Base-by-base conservation (phyloP, 1,284 basidiomycete genomes). In the Leucoagaricus sp. region DNA sequence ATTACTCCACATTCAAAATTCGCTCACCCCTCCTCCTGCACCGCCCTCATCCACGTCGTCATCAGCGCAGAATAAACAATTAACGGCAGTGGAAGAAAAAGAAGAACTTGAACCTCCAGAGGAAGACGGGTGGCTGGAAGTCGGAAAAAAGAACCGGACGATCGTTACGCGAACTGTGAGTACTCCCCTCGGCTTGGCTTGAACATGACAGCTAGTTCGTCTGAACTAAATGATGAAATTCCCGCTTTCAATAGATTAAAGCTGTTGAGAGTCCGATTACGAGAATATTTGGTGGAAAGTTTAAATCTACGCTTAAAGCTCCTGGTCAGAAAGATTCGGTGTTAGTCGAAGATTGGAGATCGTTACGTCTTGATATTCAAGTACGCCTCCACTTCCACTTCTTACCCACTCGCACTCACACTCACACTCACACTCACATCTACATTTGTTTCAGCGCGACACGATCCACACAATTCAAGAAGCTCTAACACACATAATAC, bases 331-430 rank as follows among this genome's bases (percentile, higher is more conserved):
- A 88, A 67, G 95, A 97, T 68, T 94, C 91, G 3, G 88, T 93
- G 21, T 87, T 94, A 25, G 81, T 96, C 28, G 96, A 98, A 71
- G 96, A 96, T 51, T 98, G 94, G 86, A 86, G 94, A 61, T 88
- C 92, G 8, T 72, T 98, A 3, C 85, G 93, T 65, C 78, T 99
- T 13, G 95, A 98, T 69, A 96, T 98, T 45, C 88, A 91, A 76
- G 89, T 87, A 47, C 7, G 78, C 65, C 46, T 12, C 13, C 25
- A 25, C 26, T 42, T 1, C 3, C 13, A 33, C 42, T 21, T 56
- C 58, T 29, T 52, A 15, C 38, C 9, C n/a, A 26, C 45, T 47
- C 29, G 53, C 49, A 28, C 12, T 51, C 36, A 57, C 23, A 23
- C 25, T 23, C 9, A 36, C 21, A 23, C 28, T 44, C n/a, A n/a